Evolutionary conservation across 108 stramenopile species (phyloP), one percentile per base, ranked within the genome.

Genomic region (Conticribra guillardii): DNA sequence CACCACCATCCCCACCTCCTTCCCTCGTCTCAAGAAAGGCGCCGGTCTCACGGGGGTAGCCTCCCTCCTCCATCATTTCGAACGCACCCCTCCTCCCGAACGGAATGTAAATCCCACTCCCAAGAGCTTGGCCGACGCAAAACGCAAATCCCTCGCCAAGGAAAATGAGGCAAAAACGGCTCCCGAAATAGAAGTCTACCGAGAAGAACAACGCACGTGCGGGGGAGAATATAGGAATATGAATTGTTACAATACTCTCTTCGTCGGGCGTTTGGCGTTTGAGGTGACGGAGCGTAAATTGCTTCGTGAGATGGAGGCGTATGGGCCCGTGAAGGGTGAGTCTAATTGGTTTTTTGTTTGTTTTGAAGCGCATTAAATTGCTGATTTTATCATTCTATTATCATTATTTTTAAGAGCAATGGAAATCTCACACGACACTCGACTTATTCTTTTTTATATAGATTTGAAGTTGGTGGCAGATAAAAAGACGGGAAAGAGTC

Each of bases 241-340:
- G 94, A 91, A 93, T 67, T 92, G 91, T 46, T 98, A 97, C 84
- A 95, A 96, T 82, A 97, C 98, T 0, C 82, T 99, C 3, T 98
- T 98, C 71, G 93, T 99, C 3, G 91, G 93, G 7, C 76, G 97
- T 46, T 74, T 99, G 14, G 93, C 94, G 31, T 98, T 96, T 66
- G 97, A 98, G 73, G 97, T 98, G 3, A 97, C 94, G 45, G 97
- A 99, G 63, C 83, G 93, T 15, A 97, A 96, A 57, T 69, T 99
- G 11, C 70, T 96, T 34, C 73, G 96, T 45, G 97, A 97, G 74
- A 94, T 98, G 78, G 97, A 97, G 69, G 67, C 80, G 9, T 97
- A 84, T 76, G 98, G 98, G 22, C 87, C 90, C 5, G 93, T 98
- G 50, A 88, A 89, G n/a, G n/a, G n/a, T n/a, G n/a, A n/a, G n/a